These are phyloP conservation scores for Exsudoporus frostii DNA, from an alignment of 768 basidiomycete species.

Conservation along the genomic window DNA sequence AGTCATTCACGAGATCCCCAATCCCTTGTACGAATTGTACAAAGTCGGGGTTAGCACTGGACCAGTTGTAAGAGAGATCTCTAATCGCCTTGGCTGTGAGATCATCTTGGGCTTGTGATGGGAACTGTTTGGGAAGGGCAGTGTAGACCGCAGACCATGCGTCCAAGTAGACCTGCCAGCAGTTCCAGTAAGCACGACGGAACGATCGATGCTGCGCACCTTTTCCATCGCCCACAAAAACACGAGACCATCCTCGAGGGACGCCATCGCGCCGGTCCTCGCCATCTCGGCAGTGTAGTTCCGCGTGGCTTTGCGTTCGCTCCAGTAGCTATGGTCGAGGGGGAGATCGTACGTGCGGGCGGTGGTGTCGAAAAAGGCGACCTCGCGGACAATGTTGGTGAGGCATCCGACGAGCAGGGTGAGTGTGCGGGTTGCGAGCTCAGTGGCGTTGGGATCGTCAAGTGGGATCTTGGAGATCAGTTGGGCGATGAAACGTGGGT, in stretches of 20 bases:
- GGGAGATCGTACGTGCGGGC: conserved; percentile 44
- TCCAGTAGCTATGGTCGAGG: conserved; percentile 38
- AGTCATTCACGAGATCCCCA: conserved; percentile 43
- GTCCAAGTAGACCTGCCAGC: conserved; percentile 59
- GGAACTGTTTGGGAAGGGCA: neutral
- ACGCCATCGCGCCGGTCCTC: conserved; percentile 43
- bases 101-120: neutral
- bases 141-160: conserved; percentile 56
- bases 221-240: conserved; percentile 82
- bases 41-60: conserved; percentile 45
- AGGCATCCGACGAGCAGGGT: conserved; percentile 50
- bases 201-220: conserved; percentile 33
- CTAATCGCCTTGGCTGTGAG: conserved; percentile 33
- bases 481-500: conserved; percentile 67
- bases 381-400: conserved; percentile 55
- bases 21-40: conserved; percentile 50
- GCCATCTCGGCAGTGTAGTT: conserved; percentile 74
- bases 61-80: conserved; percentile 63
- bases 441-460: conserved; percentile 8
- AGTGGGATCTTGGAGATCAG: conserved; percentile 60
- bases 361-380: conserved; percentile 57
- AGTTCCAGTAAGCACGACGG: neutral
- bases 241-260: conserved; percentile 60
- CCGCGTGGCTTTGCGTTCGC: conserved; percentile 56
- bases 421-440: conserved; percentile 36